Evolutionary conservation across 768 basidiomycete genomes (phyloP), one percentile per base, ranked within the genome.

Genomic region (Pisolithus marmoratus): DNA sequence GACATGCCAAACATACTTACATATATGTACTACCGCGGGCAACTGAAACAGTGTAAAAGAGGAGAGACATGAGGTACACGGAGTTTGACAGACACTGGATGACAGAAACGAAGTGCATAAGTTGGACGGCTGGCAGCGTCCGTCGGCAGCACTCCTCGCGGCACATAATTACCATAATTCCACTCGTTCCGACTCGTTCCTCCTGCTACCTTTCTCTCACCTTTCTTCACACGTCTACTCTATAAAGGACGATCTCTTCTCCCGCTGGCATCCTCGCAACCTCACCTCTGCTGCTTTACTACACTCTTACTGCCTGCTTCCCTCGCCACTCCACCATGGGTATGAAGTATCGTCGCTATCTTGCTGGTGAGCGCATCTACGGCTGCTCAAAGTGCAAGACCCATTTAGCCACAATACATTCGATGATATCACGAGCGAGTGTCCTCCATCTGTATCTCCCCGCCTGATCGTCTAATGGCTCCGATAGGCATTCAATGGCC

Each of bases 401-500:
- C 12, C 92, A 94, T 69, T 83, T 94, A 43, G 84, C 90, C n/a
- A 91, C 90, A 24, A 86, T 90, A 52, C 87, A 91, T 66, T 84
- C 86, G 41, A 92, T 94, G 87, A 82, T 94, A 60, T 93, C 90
- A 54, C 78, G 90, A 67, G 92, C 91, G 59, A 60, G 84, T 73
- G 9, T 34, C 41, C 50, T 34, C 34, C 36, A 26, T 42, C 23
- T 26, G 42, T 19, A 29, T 38, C 41, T 29, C 46, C 26, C 19
- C 51, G 48, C 17, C 45, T 40, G 41, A 38, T 50, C 29, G 48
- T 45, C 61, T 65, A 17, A 57, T 44, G 42, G 38, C 61, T 49
- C 52, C 56, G 50, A 40, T 68, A 98, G 95, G 90, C 90, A 41
- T 98, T 98, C 78, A 94, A 91, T 57, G 95, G 95, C 24, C 93